Conservation (phyloP, 2,329 filamentous ascomycete genomes). For the Colletotrichum costaricense region DNA sequence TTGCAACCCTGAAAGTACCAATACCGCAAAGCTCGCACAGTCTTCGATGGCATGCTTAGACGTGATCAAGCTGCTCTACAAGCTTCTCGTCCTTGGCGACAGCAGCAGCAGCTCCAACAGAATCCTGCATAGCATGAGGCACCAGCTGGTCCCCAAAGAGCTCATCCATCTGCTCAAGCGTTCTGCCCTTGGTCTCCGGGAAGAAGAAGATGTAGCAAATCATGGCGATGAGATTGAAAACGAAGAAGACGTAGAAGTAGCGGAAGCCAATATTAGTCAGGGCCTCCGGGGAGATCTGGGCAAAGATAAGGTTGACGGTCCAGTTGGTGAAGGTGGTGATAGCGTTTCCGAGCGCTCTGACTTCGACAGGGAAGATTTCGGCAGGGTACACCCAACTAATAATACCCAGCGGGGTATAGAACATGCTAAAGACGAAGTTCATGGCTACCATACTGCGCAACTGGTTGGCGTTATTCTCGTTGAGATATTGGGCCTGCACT, state of each 20-base stretch:
- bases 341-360: conserved; percentile 43
- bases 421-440: conserved; percentile 48
- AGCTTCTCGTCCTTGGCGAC: conserved; percentile 28
- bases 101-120: conserved; percentile 18
- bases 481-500: conserved; percentile 41
- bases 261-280: conserved; percentile 54
- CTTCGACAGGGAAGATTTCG: conserved; percentile 52
- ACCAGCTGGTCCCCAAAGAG: conserved; percentile 44
- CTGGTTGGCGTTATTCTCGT: conserved; percentile 39
- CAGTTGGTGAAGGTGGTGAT: conserved; percentile 45
- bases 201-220: conserved; percentile 43
- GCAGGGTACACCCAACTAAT: conserved; percentile 53
- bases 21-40: neutral
- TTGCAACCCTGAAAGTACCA: too few relatives aligned
- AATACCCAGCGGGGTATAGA: conserved; percentile 51
- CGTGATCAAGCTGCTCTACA: conserved; percentile 19
- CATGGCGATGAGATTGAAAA: conserved; percentile 40
- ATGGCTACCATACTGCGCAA: conserved; percentile 45
- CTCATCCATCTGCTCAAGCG: conserved; percentile 49
- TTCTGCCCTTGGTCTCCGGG: conserved; percentile 47
- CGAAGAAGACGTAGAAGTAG: conserved; percentile 52
- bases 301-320: conserved; percentile 54
- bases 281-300: conserved; percentile 59
- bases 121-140: conserved; percentile 31
- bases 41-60: neutral